Evolutionary conservation across 192 early-diverging fungal genomes (phyloP), one percentile per base, ranked within the genome.

Genomic region (Coemansia sp.): DNA sequence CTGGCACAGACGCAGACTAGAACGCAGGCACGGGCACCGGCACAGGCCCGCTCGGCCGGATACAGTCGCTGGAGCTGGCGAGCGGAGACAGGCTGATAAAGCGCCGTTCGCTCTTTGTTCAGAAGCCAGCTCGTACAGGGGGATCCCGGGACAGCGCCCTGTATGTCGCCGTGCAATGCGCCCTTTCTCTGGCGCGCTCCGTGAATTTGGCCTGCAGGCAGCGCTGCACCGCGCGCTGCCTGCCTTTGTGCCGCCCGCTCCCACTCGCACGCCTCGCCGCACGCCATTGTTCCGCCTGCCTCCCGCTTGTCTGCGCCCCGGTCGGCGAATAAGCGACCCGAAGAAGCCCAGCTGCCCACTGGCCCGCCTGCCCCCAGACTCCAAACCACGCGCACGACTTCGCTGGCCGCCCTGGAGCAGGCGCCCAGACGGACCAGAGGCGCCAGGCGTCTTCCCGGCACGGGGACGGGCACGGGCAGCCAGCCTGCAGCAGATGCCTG

Each of bases 211-310:
- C 39, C 39, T 13, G 39, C 39, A 42, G 39, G 5, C 1, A 9
- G 1, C 2, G 39, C 39, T 42, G 39, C 39, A 42, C 39, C 3
- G 30, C 30, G 8, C 39, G 39, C 39, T 34, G 39, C 39, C 11
- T 42, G 39, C 39, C 11, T 9, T 16, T 42, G 24, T 53, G 25
- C 51, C 16, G 29, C 28, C 28, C 51, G 51, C 51, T 57, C 55
- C 55, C 55, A 57, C 55, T 57, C 55, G n/a, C 55, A 57, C 55
- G 55, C 55, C 55, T 57, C 55, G 18, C 32, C 36, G 20, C 25
- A n/a, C 32, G 22, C 23, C 35, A n/a, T 39, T 29, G 55, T 39
- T 18, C 2, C 3, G 7, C 30, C 9, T 34, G 30, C 9, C 35
- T 57, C 13, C 10, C 6, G 22, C 20, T 25, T 22, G 5, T 14